phyloP scores from a whole-genome alignment of 1,139 yeast genomes.

The Saccharomycopsis crataegensis region DNA sequence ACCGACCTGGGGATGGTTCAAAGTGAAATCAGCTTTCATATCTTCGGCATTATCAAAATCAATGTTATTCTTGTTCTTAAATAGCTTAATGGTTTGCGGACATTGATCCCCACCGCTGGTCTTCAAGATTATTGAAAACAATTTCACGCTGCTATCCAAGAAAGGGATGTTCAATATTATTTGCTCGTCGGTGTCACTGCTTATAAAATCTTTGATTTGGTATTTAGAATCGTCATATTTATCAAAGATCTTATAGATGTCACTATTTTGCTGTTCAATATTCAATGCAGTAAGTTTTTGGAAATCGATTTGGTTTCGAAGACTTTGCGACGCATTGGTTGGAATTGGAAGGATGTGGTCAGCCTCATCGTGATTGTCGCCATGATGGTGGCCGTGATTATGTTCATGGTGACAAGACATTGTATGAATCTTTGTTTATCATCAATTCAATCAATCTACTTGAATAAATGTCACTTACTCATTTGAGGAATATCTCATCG shows the following conservation, averaged over 20 bases:
- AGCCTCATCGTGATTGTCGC: slow-evolving; percentile 30
- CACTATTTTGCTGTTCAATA: slow-evolving; percentile 44
- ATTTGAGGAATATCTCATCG: neutral
- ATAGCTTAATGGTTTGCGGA: slow-evolving; percentile 62
- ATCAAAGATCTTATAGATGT: slow-evolving; percentile 47
- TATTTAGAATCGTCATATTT: slow-evolving; percentile 35
- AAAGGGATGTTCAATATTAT: slow-evolving; percentile 73
- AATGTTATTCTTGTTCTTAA: slow-evolving; percentile 58
- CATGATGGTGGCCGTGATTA: slow-evolving; percentile 28
- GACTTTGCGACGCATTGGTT: slow-evolving; percentile 63
- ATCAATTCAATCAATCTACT: too few relatives aligned
- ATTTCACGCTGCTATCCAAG: slow-evolving; percentile 56
- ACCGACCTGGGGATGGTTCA: slow-evolving; percentile 63
- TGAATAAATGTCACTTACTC: too few relatives aligned
- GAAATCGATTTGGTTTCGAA: slow-evolving; percentile 54
- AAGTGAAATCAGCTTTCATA: slow-evolving; percentile 42
- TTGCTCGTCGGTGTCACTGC: slow-evolving; percentile 80
- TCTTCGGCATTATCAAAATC: slow-evolving; percentile 62
- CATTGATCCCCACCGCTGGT: slow-evolving; percentile 57
- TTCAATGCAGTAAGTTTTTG: slow-evolving; percentile 61
- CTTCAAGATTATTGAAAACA: slow-evolving; percentile 66
- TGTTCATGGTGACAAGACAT: slow-evolving; percentile 33
- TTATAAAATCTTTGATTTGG: slow-evolving; percentile 41
- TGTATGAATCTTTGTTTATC: neutral
- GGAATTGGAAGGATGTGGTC: slow-evolving; percentile 60